Evolutionary conservation across 768 basidiomycete genomes (phyloP), one percentile per base, ranked within the genome.

Genomic region (Hebeloma cylindrosporum): DNA sequence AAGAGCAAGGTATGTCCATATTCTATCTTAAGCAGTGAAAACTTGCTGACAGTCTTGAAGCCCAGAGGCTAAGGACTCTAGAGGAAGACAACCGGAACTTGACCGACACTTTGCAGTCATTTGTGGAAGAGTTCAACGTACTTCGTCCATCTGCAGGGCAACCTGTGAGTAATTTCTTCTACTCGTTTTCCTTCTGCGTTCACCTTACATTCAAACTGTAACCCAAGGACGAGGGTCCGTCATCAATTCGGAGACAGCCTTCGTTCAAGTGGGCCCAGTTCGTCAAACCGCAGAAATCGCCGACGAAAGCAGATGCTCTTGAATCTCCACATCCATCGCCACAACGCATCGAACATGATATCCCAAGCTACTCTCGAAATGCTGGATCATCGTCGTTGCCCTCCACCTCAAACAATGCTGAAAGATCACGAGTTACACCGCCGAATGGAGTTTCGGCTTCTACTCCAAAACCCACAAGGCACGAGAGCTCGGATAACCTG

Each of bases 231-330:
- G 69, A 76, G 23, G 50, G 58, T 17, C 57, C 61, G 11, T 74
- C 70, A 40, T 64, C 80, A 3, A 64, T 93, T 16, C 74, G 71
- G 40, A 77, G 88, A 43, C 88, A 89, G 57, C 80, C 83, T 22
- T 91, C 91, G 10, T 90, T 92, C 67, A 91, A 91, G 59, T 93
- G 91, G 91, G 88, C 88, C 0, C 77, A 83, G 44, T 92, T 82
- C 49, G 79, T 83, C 22, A 85, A 88, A 60, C 80, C 86, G 2
- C 66, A 80, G 45, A 81, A 80, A 52, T 93, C 91, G 14, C 91
- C 91, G 20, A 93, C 90, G 17, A 90, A 88, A 64, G 66, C 75
- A 23, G 82, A 83, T 31, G 48, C 56, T 10, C 65, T 77, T 29
- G 88, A 91, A 49, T 90, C 88, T 0, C 90, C 88, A 0, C 83